Conservation (phyloP, 345 rosid species). For the Leavenworthia alabamica region DNA sequence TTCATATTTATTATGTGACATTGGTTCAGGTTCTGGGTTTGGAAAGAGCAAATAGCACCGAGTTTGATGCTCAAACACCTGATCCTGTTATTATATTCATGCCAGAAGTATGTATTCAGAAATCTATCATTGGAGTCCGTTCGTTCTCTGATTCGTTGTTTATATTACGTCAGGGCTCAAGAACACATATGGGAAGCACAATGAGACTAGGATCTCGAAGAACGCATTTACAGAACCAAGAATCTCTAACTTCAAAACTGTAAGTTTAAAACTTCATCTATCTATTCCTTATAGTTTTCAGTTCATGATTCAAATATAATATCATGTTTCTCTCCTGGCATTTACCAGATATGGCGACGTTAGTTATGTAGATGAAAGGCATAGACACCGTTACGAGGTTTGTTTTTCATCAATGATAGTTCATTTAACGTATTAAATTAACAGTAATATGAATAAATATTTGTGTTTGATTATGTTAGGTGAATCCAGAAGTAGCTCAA, state of each 20-base stretch:
- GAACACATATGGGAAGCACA: constrained; percentile 97
- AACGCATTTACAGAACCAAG: constrained; percentile 58
- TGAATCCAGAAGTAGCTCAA: constrained; percentile 69
- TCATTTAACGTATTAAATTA: background rate
- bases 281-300: background rate
- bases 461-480: constrained; percentile 38
- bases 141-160: background rate
- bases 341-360: constrained; percentile 59
- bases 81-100: constrained; percentile 84
- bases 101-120: constrained; percentile 65
- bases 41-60: constrained; percentile 75
- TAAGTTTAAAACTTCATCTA: constrained; percentile 29
- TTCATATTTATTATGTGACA: no score
- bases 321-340: background rate
- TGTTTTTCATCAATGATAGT: constrained; percentile 5
- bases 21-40: constrained; percentile 82
- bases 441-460: no score
- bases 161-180: constrained; percentile 63
- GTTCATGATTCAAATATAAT: background rate
- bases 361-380: constrained; percentile 65
- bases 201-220: constrained; percentile 94
- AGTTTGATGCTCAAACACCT: constrained; percentile 71
- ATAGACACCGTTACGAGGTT: constrained; percentile 97
- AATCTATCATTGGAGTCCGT: constrained; percentile 1
- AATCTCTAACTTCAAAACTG: constrained; percentile 82